phyloP scores from a whole-genome alignment of 177 flowering plant species.

The Vitis hybrid region DNA sequence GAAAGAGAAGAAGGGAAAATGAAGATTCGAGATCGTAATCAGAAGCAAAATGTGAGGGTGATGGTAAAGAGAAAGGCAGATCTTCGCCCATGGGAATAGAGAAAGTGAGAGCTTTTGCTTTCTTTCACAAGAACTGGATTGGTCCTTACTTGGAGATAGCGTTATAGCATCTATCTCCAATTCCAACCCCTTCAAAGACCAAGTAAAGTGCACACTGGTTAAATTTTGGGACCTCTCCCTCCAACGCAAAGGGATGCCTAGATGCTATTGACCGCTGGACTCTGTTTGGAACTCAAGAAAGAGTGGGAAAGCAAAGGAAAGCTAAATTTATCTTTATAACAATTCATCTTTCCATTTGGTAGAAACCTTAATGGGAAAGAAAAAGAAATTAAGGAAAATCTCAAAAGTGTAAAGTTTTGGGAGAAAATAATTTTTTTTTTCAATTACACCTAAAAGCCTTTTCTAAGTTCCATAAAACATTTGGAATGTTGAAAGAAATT shows the following conservation, averaged over 20 bases:
- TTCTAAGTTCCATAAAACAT: no score
- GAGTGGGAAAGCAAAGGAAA: no score
- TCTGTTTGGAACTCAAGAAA: no score
- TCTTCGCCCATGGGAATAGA: conserved; percentile 49
- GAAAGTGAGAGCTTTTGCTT: conserved; percentile 39
- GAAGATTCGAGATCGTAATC: conserved; percentile 31
- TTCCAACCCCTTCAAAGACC: background rate
- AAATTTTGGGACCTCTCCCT: background rate
- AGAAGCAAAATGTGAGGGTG: conserved; percentile 24
- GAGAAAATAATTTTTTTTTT: no score
- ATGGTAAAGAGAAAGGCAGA: conserved; percentile 39
- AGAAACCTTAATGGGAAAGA: no score
- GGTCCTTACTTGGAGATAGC: conserved; percentile 8
- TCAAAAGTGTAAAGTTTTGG: no score
- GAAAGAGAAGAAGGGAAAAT: conserved; percentile 16
- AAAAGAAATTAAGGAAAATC: no score
- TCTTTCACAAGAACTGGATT: conserved; percentile 12
- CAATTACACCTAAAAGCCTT: no score
- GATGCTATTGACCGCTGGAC: no score
- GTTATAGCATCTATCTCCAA: conserved; percentile 7
- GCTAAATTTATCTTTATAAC: no score
- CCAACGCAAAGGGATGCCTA: background rate
- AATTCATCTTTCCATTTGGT: no score
- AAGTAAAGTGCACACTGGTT: background rate
- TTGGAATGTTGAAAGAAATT: no score